Evolutionary conservation across 2,329 filamentous ascomycete species (phyloP).

Genomic region (Pseudogymnoascus sp.): DNA sequence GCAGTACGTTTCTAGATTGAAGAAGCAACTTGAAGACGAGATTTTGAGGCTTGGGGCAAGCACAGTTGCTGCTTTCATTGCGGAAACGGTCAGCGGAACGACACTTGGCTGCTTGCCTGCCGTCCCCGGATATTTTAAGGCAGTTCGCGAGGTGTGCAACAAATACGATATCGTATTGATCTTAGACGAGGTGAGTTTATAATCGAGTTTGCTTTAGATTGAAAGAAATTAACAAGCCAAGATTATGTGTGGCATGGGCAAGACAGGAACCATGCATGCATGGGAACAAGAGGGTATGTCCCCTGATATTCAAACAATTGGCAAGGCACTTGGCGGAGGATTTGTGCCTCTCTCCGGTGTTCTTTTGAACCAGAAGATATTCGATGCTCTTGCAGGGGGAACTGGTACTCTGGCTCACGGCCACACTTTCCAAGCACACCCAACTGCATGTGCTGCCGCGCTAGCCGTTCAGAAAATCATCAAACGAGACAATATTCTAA

Average conservation of each 20-base stretch:
- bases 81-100: constrained; percentile 56
- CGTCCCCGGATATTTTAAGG: constrained; percentile 47
- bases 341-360: constrained; percentile 51
- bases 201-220: constrained; percentile 25
- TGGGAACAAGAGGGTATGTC: constrained; percentile 41
- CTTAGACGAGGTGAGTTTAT: constrained; percentile 47
- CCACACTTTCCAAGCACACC: not conserved
- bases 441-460: not conserved
- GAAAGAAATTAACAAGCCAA: constrained; percentile 28
- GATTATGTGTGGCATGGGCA: constrained; percentile 48
- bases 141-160: constrained; percentile 56
- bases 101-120: constrained; percentile 52
- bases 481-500: constrained; percentile 43
- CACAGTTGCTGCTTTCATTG: constrained; percentile 54
- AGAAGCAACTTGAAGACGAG: constrained; percentile 49
- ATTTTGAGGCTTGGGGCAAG: constrained; percentile 48
- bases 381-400: constrained; percentile 26
- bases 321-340: constrained; percentile 55
- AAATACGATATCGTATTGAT: constrained; percentile 56
- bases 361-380: constrained; percentile 41
- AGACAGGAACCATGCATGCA: constrained; percentile 41
- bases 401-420: not conserved
- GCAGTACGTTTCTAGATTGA: constrained; percentile 46
- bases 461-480: constrained; percentile 44
- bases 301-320: constrained; percentile 55